Evolutionary conservation across 176 grass and related monocot species (phyloP), one percentile per base, ranked within the genome.

Genomic region (Saccharum spontaneum): DNA sequence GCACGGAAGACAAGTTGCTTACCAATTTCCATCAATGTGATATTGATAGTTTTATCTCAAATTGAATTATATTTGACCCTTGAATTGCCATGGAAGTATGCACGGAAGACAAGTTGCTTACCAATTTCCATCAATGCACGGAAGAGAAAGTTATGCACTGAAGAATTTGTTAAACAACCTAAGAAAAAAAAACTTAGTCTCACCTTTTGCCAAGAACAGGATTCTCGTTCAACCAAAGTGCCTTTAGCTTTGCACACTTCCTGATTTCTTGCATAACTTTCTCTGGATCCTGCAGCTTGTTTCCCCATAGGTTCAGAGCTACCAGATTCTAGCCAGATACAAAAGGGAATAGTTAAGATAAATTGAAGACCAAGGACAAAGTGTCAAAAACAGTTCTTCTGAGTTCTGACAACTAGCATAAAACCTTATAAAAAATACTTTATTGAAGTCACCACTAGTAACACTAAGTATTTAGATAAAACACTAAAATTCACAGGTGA

Each of bases 221-320:
- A 79, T 98, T 98, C 75, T 98, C 91, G 39, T 98, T 95, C 86
- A 98, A 82, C 93, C 93, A 98, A 71, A 98, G 87, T 75, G 93
- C 95, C 78, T 92, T 98, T 79, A 95, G 78, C 64, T 72, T 90
- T 92, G 77, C 75, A 80, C 93, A 95, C 73, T 95, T 93, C 26
- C 68, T 49, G 22, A 95, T 86, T 92, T 93, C 95, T 73, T 81
- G 82, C 76, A 90, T 33, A 41, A 90, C 55, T 89, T 69, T 92
- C 28, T 95, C 91, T 71, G 77, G 73, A 89, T 98, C 87, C 70
- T 87, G 86, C 75, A 95, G 91, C 82, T 83, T 95, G 85, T 95
- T 95, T 83, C 93, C 89, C 96, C 96, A 98, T 41, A 98, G 86
- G 62, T 98, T 98, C 57, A 98, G 87, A 12, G 93, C 93, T 86